Evolutionary conservation across 1,139 yeast species (phyloP).

Genomic region (Yamadazyma pseudoaaseri): DNA sequence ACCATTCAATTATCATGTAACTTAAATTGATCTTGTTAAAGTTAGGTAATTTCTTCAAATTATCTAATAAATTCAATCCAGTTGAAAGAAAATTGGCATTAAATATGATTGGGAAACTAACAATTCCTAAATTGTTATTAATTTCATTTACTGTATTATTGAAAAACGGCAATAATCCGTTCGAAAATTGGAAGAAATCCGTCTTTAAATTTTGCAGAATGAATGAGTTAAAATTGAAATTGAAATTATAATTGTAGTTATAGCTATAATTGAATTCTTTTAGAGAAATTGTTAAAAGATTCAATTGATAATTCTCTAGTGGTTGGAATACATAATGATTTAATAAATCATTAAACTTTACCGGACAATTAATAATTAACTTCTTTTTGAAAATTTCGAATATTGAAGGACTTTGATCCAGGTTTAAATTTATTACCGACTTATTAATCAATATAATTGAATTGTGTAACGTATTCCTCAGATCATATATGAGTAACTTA

Average conservation of each 20-base stretch:
- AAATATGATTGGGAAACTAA: conserved; percentile 46
- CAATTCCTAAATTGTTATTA: conserved; percentile 43
- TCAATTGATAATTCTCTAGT: conserved; percentile 35
- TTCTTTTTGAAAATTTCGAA: conserved; percentile 44
- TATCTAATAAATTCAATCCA: conserved; percentile 6
- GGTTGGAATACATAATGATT: conserved; percentile 43
- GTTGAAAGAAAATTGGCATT: conserved; percentile 25
- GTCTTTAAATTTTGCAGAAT: conserved; percentile 12
- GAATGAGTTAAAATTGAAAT: conserved; percentile 11
- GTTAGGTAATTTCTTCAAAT: conserved; percentile 5
- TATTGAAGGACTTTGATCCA: conserved; percentile 11
- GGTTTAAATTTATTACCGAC: conserved; percentile 22
- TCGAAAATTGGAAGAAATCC: conserved; percentile 14
- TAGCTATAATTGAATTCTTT: conserved; percentile 34
- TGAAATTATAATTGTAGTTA: conserved; percentile 11
- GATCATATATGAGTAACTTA: conserved; percentile 31
- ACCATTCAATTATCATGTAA: conserved; percentile 38
- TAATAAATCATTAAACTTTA: conserved; percentile 43
- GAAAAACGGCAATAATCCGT: conserved; percentile 20
- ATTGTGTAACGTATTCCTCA: conserved; percentile 44
- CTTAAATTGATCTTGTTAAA: conserved; percentile 15
- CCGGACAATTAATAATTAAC: conserved; percentile 43
- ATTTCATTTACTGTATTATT: conserved; percentile 26
- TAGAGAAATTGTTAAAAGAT: conserved; percentile 35
- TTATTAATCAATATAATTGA: conserved; percentile 47